These are phyloP conservation scores for Oryza brachyantha DNA, from an alignment of 176 grass and related monocot genomes.

Conservation along the genomic window DNA sequence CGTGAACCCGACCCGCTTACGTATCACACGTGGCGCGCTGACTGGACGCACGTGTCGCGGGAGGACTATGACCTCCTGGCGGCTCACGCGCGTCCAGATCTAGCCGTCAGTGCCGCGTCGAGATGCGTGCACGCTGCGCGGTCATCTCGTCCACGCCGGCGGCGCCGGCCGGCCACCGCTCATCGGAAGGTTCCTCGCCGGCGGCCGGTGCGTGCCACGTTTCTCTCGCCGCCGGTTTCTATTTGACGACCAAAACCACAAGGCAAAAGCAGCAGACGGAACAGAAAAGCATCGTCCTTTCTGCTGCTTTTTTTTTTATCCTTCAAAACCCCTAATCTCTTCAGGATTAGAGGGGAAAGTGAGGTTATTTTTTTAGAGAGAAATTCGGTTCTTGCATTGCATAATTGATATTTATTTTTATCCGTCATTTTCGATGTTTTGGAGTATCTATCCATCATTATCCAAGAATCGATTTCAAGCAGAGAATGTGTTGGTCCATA, in stretches of 20 bases:
- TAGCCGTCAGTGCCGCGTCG: not conserved
- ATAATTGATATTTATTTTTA: too few species aligned
- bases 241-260: not conserved
- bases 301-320: not conserved
- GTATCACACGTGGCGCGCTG: slow-evolving; percentile 24
- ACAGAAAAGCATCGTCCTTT: not conserved
- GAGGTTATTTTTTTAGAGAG: not conserved
- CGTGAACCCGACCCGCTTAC: not conserved
- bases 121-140: not conserved
- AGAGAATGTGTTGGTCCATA: not conserved
- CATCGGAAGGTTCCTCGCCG: not conserved
- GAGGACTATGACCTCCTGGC: not conserved
- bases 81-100: not conserved
- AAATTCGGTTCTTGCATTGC: too few species aligned
- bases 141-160: not conserved
- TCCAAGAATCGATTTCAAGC: not conserved
- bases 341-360: not conserved
- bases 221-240: not conserved
- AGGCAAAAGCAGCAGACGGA: not conserved
- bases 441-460: not conserved
- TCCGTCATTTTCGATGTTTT: slow-evolving; percentile 19
- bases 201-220: slow-evolving; percentile 1
- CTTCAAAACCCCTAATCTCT: not conserved
- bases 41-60: slow-evolving; percentile 27
- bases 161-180: not conserved